Evolutionary conservation across 176 grass and related monocot species (phyloP).

Genomic region (Aegilops speltoides): DNA sequence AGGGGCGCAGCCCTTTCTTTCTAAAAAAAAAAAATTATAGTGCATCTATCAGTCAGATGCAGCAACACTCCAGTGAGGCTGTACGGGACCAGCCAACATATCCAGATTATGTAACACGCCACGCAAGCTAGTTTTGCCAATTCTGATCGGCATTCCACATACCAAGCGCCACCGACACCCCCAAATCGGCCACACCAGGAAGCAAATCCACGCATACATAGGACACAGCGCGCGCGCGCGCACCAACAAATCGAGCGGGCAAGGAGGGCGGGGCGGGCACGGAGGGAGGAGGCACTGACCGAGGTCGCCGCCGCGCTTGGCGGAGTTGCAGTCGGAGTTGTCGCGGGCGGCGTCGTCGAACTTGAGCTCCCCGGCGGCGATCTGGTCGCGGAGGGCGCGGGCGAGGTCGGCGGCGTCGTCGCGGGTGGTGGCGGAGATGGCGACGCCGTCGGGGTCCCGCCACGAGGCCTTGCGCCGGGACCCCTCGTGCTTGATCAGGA

Average conservation of each 20-base stretch:
- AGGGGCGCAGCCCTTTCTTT: no score
- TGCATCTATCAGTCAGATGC: neutral
- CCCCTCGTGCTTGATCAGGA: constrained; percentile 96
- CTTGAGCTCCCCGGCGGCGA: constrained; percentile 50
- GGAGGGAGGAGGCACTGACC: constrained; percentile 42
- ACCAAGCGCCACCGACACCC: neutral
- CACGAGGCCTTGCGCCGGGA: constrained; percentile 89
- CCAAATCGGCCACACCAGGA: neutral
- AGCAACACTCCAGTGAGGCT: neutral
- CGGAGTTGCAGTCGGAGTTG: constrained; percentile 88
- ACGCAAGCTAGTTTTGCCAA: neutral
- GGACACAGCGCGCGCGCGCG: no score
- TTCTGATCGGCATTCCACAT: neutral
- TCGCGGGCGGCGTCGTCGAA: constrained; percentile 68
- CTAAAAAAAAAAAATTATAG: no score
- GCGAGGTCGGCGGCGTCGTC: constrained; percentile 67
- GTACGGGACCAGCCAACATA: neutral
- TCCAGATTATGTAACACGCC: neutral
- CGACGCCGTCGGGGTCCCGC: constrained; percentile 75
- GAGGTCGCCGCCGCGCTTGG: constrained; percentile 92
- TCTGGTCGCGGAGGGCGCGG: constrained; percentile 63
- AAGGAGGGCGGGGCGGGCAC: neutral
- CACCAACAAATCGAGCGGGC: neutral
- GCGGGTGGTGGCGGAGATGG: constrained; percentile 83
- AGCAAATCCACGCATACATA: constrained; percentile 10